A percentile compares a stretch with the other conserved stretches of the same genome.
Evolutionary conservation across 768 basidiomycete genomes (phyloP).

Genomic region (Boletus rufocinnamomeus): DNA sequence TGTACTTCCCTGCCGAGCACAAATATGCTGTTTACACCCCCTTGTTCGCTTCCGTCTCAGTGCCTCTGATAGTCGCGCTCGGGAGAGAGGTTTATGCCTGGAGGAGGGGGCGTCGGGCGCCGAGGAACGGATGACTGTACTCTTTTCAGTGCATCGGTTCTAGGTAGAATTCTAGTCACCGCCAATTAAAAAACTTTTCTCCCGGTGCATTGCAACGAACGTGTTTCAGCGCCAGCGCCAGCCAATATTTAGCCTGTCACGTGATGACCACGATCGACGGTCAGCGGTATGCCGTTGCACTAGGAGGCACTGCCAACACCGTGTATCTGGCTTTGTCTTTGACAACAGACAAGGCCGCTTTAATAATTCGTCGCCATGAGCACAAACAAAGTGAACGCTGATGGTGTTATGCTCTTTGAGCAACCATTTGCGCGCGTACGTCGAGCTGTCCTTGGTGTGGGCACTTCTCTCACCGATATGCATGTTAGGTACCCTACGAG

Average conservation of each 20-base stretch:
- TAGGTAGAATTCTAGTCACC: conserved; percentile 10
- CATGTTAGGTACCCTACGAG: conserved; percentile 79
- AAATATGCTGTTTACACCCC: conserved; percentile 97
- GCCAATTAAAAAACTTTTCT: conserved; percentile 12
- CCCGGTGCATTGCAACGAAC: conserved; percentile 17
- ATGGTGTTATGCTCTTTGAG: conserved; percentile 79
- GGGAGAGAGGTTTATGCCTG: conserved; percentile 72
- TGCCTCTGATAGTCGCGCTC: conserved; percentile 77
- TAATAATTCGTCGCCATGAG: conserved; percentile 28
- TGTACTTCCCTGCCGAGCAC: conserved; percentile 98
- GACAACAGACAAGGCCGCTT: conserved; percentile 12
- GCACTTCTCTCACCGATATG: conserved; percentile 14
- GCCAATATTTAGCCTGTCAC: conserved; percentile 19
- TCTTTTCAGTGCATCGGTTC: neutral
- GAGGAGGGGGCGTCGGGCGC: conserved; percentile 36
- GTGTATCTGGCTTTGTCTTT: conserved; percentile 2
- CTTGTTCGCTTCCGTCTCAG: conserved; percentile 86
- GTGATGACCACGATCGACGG: conserved; percentile 27
- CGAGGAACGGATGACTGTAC: conserved; percentile 17
- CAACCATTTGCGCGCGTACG: conserved; percentile 78
- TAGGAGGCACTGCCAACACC: neutral
- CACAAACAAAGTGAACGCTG: conserved; percentile 58
- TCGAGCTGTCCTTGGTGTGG: conserved; percentile 5
- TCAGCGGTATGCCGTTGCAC: conserved; percentile 2
- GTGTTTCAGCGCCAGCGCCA: no score